Conservation (phyloP, 306 rosid species). For the Malus fusca region DNA sequence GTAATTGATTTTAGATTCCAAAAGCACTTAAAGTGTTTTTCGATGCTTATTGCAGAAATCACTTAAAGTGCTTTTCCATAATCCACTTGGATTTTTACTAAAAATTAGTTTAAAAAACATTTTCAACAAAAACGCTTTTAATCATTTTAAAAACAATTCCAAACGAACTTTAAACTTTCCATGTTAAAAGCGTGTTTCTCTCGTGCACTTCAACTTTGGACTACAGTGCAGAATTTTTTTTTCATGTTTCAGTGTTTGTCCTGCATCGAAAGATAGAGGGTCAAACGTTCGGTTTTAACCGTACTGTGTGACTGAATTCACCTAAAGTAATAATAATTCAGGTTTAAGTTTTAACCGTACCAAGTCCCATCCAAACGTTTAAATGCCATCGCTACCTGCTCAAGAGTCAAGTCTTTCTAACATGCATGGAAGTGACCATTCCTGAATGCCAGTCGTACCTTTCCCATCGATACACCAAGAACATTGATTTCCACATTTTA, state of each 20-base stretch:
- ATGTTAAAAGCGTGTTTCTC: no score
- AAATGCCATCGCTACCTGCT: not conserved
- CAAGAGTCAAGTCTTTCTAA: not conserved
- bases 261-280: not conserved
- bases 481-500: not conserved
- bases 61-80: no score
- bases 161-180: no score
- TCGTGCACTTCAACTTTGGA: no score
- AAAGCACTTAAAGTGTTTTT: no score
- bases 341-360: not conserved
- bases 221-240: not conserved
- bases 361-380: not conserved
- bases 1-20: no score
- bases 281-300: not conserved
- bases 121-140: no score
- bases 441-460: not conserved
- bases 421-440: not conserved
- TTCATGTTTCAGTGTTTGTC: no score
- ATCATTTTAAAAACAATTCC: no score
- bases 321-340: not conserved
- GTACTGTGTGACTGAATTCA: not conserved
- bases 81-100: no score
- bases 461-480: not conserved
- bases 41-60: no score
- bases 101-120: no score